phyloP scores from a whole-genome alignment of 2,329 filamentous ascomycete genomes.

The Teratosphaeria pseudoeucalypti region DNA sequence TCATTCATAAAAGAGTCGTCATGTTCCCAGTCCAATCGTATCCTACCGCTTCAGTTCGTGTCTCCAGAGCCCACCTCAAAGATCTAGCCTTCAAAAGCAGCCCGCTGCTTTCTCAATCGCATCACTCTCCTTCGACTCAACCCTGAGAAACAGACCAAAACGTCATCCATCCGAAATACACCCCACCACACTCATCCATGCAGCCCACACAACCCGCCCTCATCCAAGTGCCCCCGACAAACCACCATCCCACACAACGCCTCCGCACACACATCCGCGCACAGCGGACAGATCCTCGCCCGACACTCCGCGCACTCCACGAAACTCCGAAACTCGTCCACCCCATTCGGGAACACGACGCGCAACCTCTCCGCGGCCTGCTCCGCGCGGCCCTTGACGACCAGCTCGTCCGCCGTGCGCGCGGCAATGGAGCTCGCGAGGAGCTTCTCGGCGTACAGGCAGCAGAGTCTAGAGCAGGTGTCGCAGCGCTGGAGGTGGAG shows the following conservation, averaged over 20 bases:
- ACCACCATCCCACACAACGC: constrained; percentile 3
- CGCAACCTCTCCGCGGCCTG: constrained; percentile 4
- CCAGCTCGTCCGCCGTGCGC: constrained; percentile 1
- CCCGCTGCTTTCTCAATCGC: neutral
- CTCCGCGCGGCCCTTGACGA: constrained; percentile 1
- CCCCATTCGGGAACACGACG: constrained; percentile 6
- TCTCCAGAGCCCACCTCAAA: neutral
- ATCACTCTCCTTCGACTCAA: no score
- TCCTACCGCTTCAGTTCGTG: neutral
- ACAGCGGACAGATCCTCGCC: constrained; percentile 10
- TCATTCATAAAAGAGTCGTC: neutral
- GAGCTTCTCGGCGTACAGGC: constrained; percentile 4
- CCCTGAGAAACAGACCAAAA: neutral
- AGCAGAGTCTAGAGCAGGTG: constrained; percentile 1
- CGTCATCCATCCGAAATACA: neutral
- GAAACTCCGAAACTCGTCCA: constrained; percentile 11
- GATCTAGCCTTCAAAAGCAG: neutral
- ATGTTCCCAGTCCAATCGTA: no score
- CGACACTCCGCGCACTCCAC: constrained; percentile 12
- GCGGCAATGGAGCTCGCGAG: neutral
- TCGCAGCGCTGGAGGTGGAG: neutral
- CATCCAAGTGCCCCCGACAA: constrained; percentile 1
- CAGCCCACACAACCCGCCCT: neutral
- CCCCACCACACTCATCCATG: neutral
- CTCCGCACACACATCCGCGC: constrained; percentile 4